These are phyloP conservation scores for Suhomyces faveliae DNA, from an alignment of 805 yeast genomes.

Conservation along the genomic window DNA sequence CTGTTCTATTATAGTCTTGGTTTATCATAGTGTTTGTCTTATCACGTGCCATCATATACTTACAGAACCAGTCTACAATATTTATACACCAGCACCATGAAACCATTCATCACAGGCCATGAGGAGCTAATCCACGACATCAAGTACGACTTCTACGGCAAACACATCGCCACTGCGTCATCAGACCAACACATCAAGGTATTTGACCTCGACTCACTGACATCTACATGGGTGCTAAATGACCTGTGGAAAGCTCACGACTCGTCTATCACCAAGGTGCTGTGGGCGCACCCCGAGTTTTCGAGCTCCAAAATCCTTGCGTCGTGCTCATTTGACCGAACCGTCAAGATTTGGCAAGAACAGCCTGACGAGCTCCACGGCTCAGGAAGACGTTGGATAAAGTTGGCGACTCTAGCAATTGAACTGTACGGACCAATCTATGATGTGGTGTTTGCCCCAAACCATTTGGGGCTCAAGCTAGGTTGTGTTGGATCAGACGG, in stretches of 20 bases:
- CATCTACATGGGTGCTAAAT: slow-evolving; percentile 75
- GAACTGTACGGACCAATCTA: slow-evolving; percentile 89
- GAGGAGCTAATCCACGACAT: slow-evolving; percentile 91
- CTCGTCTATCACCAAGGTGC: slow-evolving; percentile 73
- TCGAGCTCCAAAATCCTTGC: slow-evolving; percentile 74
- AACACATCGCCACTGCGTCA: slow-evolving; percentile 89
- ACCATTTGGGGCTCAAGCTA: slow-evolving; percentile 73
- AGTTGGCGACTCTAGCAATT: slow-evolving; percentile 65
- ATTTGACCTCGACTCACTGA: slow-evolving; percentile 66
- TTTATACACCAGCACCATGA: slow-evolving; percentile 25
- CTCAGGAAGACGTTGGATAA: slow-evolving; percentile 82
- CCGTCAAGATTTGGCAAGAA: slow-evolving; percentile 90
- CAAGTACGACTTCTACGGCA: slow-evolving; percentile 90
- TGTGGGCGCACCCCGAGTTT: slow-evolving; percentile 94
- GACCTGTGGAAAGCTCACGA: slow-evolving; percentile 98
- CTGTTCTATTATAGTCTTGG: too few relatives aligned
- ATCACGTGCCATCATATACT: too few relatives aligned
- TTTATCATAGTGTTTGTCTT: too few relatives aligned
- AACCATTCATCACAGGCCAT: slow-evolving; percentile 85
- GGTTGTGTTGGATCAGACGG: slow-evolving; percentile 93
- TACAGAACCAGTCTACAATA: too few relatives aligned
- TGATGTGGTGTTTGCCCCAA: slow-evolving; percentile 87
- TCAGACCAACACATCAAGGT: slow-evolving; percentile 93
- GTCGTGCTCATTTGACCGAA: slow-evolving; percentile 85
- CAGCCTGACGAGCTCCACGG: slow-evolving; percentile 71